Conservation (phyloP, 805 yeast genomes). For the Kurtzmaniella fragi region DNA sequence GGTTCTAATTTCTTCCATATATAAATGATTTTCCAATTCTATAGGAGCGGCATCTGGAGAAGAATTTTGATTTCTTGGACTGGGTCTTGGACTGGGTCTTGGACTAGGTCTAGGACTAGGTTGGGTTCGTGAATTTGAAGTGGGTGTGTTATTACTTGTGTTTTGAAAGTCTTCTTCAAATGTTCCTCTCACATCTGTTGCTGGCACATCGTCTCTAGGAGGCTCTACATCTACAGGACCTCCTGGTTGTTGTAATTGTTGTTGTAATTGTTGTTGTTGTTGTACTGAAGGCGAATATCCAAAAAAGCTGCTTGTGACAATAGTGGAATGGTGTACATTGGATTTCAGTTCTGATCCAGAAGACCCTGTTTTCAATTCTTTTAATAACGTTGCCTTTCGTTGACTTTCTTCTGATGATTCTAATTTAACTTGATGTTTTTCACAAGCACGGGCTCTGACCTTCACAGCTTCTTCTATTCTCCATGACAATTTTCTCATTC, state of each 20-base stretch:
- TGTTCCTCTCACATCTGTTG: constrained; percentile 9
- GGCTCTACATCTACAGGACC: not conserved
- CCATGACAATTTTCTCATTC: constrained; percentile 88
- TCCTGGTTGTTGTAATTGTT: constrained; percentile 1
- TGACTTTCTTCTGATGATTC: constrained; percentile 37
- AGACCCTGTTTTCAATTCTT: constrained; percentile 5
- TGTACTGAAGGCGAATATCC: constrained; percentile 1
- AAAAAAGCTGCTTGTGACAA: constrained; percentile 19
- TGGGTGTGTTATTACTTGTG: constrained; percentile 5
- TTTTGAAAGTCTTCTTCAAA: constrained; percentile 12
- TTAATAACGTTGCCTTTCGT: constrained; percentile 10
- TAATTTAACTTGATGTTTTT: constrained; percentile 49
- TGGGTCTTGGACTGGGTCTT: not conserved
- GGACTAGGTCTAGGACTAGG: not conserved
- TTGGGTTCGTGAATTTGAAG: constrained; percentile 10
- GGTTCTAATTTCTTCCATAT: constrained; percentile 68
- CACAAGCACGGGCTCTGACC: constrained; percentile 55
- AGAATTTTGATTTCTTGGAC: not conserved
- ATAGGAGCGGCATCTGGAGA: constrained; percentile 1
- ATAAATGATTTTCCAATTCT: constrained; percentile 28
- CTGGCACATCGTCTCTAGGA: constrained; percentile 9
- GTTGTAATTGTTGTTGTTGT: constrained; percentile 3
- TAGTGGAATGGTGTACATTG: constrained; percentile 23
- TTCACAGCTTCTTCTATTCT: constrained; percentile 79
- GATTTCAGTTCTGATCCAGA: constrained; percentile 5